These are phyloP conservation scores for Huiozyma sinensis DNA, from an alignment of 805 yeast genomes.

Conservation along the genomic window DNA sequence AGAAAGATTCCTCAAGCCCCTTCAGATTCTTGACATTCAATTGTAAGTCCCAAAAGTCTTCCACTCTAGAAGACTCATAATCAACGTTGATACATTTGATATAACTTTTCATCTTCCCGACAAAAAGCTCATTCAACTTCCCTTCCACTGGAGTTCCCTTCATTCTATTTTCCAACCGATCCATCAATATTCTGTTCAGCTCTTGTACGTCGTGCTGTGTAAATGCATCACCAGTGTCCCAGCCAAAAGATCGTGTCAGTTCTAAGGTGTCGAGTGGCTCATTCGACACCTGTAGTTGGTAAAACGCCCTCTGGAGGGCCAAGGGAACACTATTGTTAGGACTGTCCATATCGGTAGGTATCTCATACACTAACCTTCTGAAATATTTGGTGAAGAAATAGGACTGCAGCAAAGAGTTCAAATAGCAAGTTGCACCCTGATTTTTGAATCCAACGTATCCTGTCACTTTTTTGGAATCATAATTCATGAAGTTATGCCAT, in stretches of 20 bases:
- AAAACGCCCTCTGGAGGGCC: constrained; percentile 82
- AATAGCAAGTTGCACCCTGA: constrained; percentile 97
- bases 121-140: constrained; percentile 70
- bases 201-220: constrained; percentile 98
- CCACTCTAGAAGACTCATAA: constrained; percentile 82
- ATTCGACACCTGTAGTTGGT: constrained; percentile 59
- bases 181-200: constrained; percentile 90
- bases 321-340: constrained; percentile 57
- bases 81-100: constrained; percentile 88
- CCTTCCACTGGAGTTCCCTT: constrained; percentile 76
- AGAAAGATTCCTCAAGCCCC: constrained; percentile 64
- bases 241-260: constrained; percentile 86
- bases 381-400: constrained; percentile 77
- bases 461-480: constrained; percentile 77
- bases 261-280: constrained; percentile 78
- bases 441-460: constrained; percentile 89
- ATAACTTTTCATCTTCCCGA: constrained; percentile 93
- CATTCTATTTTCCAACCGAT: constrained; percentile 81
- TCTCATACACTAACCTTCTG: constrained; percentile 76
- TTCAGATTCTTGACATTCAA: constrained; percentile 79
- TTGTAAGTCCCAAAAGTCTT: constrained; percentile 98
- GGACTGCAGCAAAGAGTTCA: constrained; percentile 85
- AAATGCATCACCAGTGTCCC: constrained; percentile 93
- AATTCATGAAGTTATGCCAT: constrained; percentile 80
- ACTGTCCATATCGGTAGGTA: constrained; percentile 61